Conservation (phyloP, 306 rosid species). For the apple (Malus domestica) region ASM211411v1 NC_041790.1:34537001-34537500, state of each 20-base stretch:
- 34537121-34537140: slow-evolving; percentile 77
- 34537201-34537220: not conserved
- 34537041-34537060: slow-evolving; percentile 74
- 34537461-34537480: not conserved
- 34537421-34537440: not conserved
- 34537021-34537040: slow-evolving; percentile 78
- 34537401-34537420: not conserved
- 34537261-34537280: not conserved
- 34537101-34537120: slow-evolving; percentile 76
- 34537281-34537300: not conserved
- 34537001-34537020: not conserved
- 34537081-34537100: slow-evolving; percentile 76
- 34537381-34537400: not conserved
- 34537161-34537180: slow-evolving; percentile 70
- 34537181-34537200: not conserved
- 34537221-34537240: not conserved
- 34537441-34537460: not conserved
- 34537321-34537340: not conserved
- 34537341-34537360: not conserved
- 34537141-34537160: slow-evolving; percentile 89
- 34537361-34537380: not conserved
- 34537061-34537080: slow-evolving; percentile 68
- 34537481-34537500: not conserved
- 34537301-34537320: not conserved
- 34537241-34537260: not conserved